Evolutionary conservation across 164 flowering plant species (phyloP).

Genomic region (Hamamelis virginiana): DNA sequence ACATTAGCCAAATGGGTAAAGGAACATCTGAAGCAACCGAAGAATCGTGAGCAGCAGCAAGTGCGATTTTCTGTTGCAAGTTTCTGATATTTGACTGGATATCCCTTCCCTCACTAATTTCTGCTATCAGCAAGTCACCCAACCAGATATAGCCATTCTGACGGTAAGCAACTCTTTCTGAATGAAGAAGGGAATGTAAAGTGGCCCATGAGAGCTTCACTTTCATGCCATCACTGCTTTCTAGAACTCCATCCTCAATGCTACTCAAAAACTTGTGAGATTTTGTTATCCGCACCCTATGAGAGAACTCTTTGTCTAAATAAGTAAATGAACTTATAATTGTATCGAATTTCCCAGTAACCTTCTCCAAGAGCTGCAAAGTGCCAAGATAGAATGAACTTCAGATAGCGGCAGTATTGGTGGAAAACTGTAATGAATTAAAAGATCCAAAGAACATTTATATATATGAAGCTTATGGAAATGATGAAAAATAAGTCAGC

Average conservation of each 20-base stretch:
- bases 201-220: slow-evolving; percentile 82
- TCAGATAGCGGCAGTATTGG: slow-evolving; percentile 9
- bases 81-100: slow-evolving; percentile 61
- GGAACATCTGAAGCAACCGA: slow-evolving; percentile 59
- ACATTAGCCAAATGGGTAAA: slow-evolving; percentile 68
- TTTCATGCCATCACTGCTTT: slow-evolving; percentile 35
- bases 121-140: slow-evolving; percentile 81
- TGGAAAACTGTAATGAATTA: background rate
- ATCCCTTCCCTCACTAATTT: slow-evolving; percentile 57
- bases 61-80: slow-evolving; percentile 59
- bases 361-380: slow-evolving; percentile 80
- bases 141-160: slow-evolving; percentile 93
- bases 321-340: slow-evolving; percentile 70
- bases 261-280: slow-evolving; percentile 51
- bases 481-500: no score
- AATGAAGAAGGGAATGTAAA: slow-evolving; percentile 96
- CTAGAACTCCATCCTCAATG: slow-evolving; percentile 42
- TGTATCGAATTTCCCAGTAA: slow-evolving; percentile 62
- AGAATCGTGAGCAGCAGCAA: slow-evolving; percentile 62
- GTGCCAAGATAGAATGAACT: slow-evolving; percentile 34
- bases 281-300: slow-evolving; percentile 71
- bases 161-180: slow-evolving; percentile 72
- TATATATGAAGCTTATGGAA: no score
- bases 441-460: no score
- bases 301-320: slow-evolving; percentile 72